These are phyloP conservation scores for Cladosporium cucumerinum DNA, from an alignment of 2,329 filamentous ascomycete species.

Conservation along the genomic window DNA sequence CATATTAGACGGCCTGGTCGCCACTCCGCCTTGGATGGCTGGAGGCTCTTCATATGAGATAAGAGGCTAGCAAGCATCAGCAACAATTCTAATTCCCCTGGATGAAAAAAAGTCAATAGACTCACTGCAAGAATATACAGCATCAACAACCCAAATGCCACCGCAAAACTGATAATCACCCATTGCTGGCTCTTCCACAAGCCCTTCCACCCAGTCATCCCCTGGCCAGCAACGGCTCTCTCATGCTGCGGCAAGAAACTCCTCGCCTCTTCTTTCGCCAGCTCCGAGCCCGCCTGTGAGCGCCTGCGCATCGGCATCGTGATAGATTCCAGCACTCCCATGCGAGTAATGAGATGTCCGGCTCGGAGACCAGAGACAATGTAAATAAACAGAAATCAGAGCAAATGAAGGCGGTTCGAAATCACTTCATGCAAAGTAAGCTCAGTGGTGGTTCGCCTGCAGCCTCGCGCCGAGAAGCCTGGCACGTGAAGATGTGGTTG, in stretches of 20 bases:
- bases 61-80: constrained; percentile 5
- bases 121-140: constrained; percentile 12
- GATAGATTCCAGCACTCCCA: constrained; percentile 4
- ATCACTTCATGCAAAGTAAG: constrained; percentile 3
- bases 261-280: constrained; percentile 11
- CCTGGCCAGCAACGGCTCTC: not conserved
- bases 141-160: constrained; percentile 9
- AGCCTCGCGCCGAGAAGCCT: not conserved
- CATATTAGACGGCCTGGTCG: constrained; percentile 20
- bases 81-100: not conserved
- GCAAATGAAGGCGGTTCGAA: not conserved
- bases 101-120: not conserved
- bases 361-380: not conserved
- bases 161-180: constrained; percentile 8
- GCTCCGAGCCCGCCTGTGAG: constrained; percentile 12
- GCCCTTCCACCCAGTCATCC: constrained; percentile 9
- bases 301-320: constrained; percentile 16
- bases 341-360: not conserved
- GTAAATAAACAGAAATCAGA: not conserved
- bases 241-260: constrained; percentile 15
- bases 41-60: constrained; percentile 2
- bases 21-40: constrained; percentile 9
- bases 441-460: not conserved
- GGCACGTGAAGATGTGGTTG: not conserved
- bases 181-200: constrained; percentile 16